phyloP scores from a whole-genome alignment of 1,284 basidiomycete species.

The Athelia sp. region DNA sequence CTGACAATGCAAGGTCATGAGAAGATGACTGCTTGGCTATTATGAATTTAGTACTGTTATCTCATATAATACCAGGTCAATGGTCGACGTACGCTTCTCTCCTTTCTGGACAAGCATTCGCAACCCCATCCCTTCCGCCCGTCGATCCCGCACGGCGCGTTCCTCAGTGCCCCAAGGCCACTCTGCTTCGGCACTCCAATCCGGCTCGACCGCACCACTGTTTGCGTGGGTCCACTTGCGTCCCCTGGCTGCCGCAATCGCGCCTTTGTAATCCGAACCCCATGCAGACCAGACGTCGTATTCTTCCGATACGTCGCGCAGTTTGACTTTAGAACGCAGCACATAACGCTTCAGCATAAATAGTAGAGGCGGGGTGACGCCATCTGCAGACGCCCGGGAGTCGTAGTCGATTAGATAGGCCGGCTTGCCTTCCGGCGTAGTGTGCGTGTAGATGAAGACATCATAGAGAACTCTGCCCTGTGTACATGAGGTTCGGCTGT shows the following conservation, averaged over 20 bases:
- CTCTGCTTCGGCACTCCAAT: conserved; percentile 42
- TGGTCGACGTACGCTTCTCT: conserved; percentile 56
- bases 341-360: conserved; percentile 79
- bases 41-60: conserved; percentile 2
- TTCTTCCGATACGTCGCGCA: conserved; percentile 71
- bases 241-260: conserved; percentile 24
- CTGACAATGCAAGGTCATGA: conserved; percentile 45
- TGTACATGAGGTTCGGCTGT: conserved; percentile 3
- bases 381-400: conserved; percentile 33
- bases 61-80: conserved; percentile 6
- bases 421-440: conserved; percentile 38
- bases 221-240: conserved; percentile 48
- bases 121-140: conserved; percentile 75
- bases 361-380: conserved; percentile 55
- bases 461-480: conserved; percentile 91
- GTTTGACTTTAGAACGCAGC: conserved; percentile 84
- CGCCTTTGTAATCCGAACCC: conserved; percentile 41
- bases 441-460: conserved; percentile 75
- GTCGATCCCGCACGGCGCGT: conserved; percentile 56
- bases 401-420: conserved; percentile 78
- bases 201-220: conserved; percentile 67
- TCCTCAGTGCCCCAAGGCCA: conserved; percentile 63
- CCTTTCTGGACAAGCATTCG: conserved; percentile 69
- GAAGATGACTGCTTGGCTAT: conserved; percentile 50
- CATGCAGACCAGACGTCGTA: conserved; percentile 82